Evolutionary conservation across 768 basidiomycete genomes (phyloP), one percentile per base, ranked within the genome.

Genomic region (Lactarius tabidus): DNA sequence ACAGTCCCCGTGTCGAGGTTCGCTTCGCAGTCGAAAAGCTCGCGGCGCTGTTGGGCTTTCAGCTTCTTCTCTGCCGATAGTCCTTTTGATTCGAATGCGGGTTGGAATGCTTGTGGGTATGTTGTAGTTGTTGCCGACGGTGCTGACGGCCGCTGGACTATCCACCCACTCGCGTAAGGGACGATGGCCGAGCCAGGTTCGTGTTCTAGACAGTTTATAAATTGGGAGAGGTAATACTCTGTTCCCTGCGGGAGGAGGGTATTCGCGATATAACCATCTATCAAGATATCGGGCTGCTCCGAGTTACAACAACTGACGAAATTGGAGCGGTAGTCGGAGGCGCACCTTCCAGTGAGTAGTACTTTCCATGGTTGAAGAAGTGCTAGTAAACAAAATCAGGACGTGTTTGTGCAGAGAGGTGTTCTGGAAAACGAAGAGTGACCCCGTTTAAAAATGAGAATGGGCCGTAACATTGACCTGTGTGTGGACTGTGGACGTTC

Each of bases 1-100:
- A 62, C 33, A 9, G 60, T 66, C 18, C 65, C 65, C 18, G 15
- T 20, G 7, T 20, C 1, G 12, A 62, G 65, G n/a, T 66, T 55
- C 38, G 45, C 65, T 20, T 45, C 51, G 10, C 23, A 35, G 20
- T 66, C 60, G 26, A 62, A 58, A 14, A 33, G 41, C 12, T n/a
- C 17, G 9, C 28, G n/a, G 17, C 2, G 20, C 31, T 29, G 31
- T 23, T 9, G 10, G 31, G 28, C 3, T 9, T 6, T 33, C 20
- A 12, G 23, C 23, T 18, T 17, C 6, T 31, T 33, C 53, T 51
- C 26, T 2, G 6, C 48, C 0, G 20, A 15, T 8, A 17, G 17
- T 33, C 14, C 20, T 10, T 33, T n/a, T 12, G 17, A n/a, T 54
- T n/a, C 3, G 8, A 18, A n/a, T 20, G 29, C 10, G 29, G 29